Base-by-base conservation (phyloP, 164 flowering plant species). In the Berberis thunbergii region DNA sequence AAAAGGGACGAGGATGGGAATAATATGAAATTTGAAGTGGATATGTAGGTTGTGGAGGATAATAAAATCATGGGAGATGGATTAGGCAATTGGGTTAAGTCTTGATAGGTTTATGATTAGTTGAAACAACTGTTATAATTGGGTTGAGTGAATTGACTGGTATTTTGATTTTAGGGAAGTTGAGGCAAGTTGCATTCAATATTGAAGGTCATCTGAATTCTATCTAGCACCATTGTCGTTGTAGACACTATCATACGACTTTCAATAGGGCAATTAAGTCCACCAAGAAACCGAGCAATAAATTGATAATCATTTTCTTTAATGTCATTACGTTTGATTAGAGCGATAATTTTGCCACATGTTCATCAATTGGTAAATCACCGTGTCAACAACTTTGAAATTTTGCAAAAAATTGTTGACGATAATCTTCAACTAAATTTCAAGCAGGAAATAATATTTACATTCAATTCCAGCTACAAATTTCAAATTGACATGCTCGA, bases 301-400 rank as follows among this genome's bases (percentile, higher is more conserved):
- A 39, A 8, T 3, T 46, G 13, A 2, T 46, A n/a, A 3, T 45
- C 42, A 39, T 6, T 39, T 39, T 46, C 53, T 1, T 38, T 13
- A 4, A 61, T 3, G 2, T 61, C 4, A 48, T 39, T 13, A 2
- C 41, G 11, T 1, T n/a, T 26, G 6, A 40, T 1, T 6, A 60
- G 40, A 4, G 38, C 5, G 11, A 45, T 45, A 60, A 45, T 60
- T 60, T 1, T 1, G 62, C 13, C 1, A n/a, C 48, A 60, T 42
- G 43, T 10, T 59, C 61, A 41, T 43, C 10, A 43, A 43, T 43
- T 10, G 61, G 5, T 7, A 2, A 10, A 43, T 13, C 9, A 1
- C 48, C 61, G 43, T 43, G 61, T 7, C 2, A 7, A 43, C 61
- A 59, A 59, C n/a, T 59, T 10, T 59, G 61, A 1, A 41, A 59